Evolutionary conservation across 2,329 filamentous ascomycete genomes (phyloP), one percentile per base, ranked within the genome.

Genomic region (Hypoxylon sp.): DNA sequence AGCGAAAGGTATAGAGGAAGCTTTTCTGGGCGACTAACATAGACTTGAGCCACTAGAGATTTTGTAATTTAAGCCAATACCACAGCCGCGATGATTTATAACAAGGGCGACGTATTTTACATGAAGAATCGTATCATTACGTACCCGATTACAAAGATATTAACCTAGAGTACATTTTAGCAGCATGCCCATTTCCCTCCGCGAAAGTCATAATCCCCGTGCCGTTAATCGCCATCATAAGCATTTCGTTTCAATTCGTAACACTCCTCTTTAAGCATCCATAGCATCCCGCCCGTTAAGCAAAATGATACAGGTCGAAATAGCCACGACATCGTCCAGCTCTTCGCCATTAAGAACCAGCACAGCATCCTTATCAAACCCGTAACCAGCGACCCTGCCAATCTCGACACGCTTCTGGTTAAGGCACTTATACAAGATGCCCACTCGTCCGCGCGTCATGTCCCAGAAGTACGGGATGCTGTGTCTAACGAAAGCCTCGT

Each of bases 391-490:
- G 48, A 78, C 76, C 49, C 70, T 68, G 37, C 53, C 77, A 58
- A 79, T 62, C 74, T 78, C 77, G 54, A 78, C 75, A 58, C 77
- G 77, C 64, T 74, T 55, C 77, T 79, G 77, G 74, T 79, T 79
- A 31, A 77, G 71, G 70, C 74, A 75, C 75, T 79, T 79, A 62
- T 79, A 77, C n/a, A 79, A 69, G 63, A 75, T 61, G 22, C 72
- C 77, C 17, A 74, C 66, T 63, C 73, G 75, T 50, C 75, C 77
- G 61, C 48, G 35, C 14, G 77, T 77, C 74, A 79, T 76, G 70
- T 79, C 77, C 77, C 77, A 79, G 73, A 79, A 79, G 59, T 79
- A 78, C n/a, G 77, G 77, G 61, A 79, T 76, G 64, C 72, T 75
- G 71, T 79, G 62, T 20, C 64, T 57, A 56, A 79, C 75, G 62